phyloP scores from a whole-genome alignment of 805 yeast genomes.

The Metschnikowia drakensbergensis region DNA sequence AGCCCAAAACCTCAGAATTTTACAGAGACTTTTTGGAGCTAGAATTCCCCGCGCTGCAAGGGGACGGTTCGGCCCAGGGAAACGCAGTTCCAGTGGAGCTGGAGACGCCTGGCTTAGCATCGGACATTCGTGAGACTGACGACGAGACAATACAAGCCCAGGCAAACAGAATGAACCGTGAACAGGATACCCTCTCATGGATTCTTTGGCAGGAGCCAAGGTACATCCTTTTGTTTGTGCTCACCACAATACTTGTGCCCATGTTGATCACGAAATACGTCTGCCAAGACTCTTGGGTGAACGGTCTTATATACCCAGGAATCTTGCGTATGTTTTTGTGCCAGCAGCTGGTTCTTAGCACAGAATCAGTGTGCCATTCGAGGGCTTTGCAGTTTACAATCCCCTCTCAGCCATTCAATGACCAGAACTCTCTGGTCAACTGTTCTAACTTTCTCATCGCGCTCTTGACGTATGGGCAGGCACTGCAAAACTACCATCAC shows the following conservation, averaged over 20 bases:
- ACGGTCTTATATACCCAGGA: conserved; percentile 65
- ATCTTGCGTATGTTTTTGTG: conserved; percentile 63
- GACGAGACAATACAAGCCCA: conserved; percentile 6
- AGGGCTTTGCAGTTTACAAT: conserved; percentile 63
- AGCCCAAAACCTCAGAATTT: conserved; percentile 42
- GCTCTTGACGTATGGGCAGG: conserved; percentile 80
- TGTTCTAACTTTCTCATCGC: conserved; percentile 55
- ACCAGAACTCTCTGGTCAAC: conserved; percentile 67
- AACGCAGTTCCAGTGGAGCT: not conserved
- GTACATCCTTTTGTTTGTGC: conserved; percentile 25
- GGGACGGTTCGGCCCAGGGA: not conserved
- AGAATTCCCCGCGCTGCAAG: conserved; percentile 26
- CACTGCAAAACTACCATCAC: conserved; percentile 90
- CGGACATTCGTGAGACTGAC: conserved; percentile 12
- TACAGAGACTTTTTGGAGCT: conserved; percentile 34
- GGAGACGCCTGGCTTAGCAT: not conserved
- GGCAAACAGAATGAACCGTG: conserved; percentile 6
- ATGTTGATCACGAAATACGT: conserved; percentile 20
- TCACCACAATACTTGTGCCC: conserved; percentile 33
- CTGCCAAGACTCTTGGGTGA: conserved; percentile 29
- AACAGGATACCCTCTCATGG: conserved; percentile 20
- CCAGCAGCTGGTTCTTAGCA: conserved; percentile 75
- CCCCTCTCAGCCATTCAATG: conserved; percentile 44
- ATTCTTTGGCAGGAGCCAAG: conserved; percentile 35
- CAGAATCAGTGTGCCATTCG: conserved; percentile 80